Percentiles rank a stretch among this genome's conserved stretches.
Conservation (phyloP, 768 basidiomycete genomes). For the Pleurotus ostreatus region DNA sequence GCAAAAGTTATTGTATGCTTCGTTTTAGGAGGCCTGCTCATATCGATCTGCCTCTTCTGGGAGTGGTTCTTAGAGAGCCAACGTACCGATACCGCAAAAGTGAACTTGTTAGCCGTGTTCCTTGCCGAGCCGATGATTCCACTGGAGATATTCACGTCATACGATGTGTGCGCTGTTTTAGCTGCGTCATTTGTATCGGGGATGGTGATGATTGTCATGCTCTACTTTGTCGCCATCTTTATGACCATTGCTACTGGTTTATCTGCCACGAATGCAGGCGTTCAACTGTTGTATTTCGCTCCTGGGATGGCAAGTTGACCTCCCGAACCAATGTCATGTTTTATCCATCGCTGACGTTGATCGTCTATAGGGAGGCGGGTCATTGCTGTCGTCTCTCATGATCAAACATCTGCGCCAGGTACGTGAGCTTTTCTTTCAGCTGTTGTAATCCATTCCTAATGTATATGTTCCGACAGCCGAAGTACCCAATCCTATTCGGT, state of each 20-base stretch:
- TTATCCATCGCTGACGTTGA: not conserved
- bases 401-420: constrained; percentile 32
- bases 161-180: constrained; percentile 35
- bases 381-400: constrained; percentile 26
- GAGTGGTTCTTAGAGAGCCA: constrained; percentile 34
- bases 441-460: not conserved
- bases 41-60: constrained; percentile 38
- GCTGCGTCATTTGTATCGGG: constrained; percentile 36
- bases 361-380: constrained; percentile 31
- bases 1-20: constrained; percentile 44
- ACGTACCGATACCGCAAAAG: not conserved
- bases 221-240: constrained; percentile 53
- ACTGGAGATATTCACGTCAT: constrained; percentile 35
- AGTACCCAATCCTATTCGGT: constrained; percentile 37
- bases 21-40: constrained; percentile 37
- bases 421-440: not conserved
- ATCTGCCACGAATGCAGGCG: constrained; percentile 34
- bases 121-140: constrained; percentile 42
- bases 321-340: not conserved
- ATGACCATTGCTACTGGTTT: constrained; percentile 41
- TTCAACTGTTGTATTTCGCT: constrained; percentile 48
- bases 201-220: constrained; percentile 47
- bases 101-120: constrained; percentile 8
- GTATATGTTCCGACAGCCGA: constrained; percentile 20
- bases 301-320: constrained; percentile 38